These are phyloP conservation scores for Tulasnella sp. DNA, from an alignment of 768 basidiomycete species.

Conservation along the genomic window DNA sequence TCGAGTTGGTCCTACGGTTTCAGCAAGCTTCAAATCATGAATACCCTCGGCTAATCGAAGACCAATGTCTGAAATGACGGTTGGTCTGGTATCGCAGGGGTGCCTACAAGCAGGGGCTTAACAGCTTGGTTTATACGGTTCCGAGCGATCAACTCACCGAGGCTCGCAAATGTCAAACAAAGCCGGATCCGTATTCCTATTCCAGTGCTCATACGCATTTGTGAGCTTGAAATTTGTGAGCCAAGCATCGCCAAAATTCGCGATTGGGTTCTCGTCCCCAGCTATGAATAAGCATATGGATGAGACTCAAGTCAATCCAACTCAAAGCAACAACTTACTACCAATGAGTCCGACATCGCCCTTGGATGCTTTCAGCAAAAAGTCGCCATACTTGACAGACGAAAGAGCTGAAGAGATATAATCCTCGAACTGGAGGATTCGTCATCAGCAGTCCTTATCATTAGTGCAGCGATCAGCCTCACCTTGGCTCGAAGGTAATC, in stretches of 20 bases:
- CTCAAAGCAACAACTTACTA: slow-evolving; percentile 3
- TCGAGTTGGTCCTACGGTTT: slow-evolving; percentile 84
- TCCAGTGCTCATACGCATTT: slow-evolving; percentile 82
- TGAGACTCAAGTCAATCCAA: too few relatives aligned
- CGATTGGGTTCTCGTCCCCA: slow-evolving; percentile 43
- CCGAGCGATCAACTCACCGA: slow-evolving; percentile 36
- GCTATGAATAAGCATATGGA: slow-evolving; percentile 21
- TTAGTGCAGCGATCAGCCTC: slow-evolving; percentile 4
- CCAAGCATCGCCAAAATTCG: slow-evolving; percentile 84
- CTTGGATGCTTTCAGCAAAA: slow-evolving; percentile 53
- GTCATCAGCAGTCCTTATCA: not conserved
- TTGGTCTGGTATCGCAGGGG: slow-evolving; percentile 84
- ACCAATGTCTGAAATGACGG: slow-evolving; percentile 81
- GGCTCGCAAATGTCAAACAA: slow-evolving; percentile 95
- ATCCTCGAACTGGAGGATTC: slow-evolving; percentile 61
- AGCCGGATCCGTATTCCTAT: slow-evolving; percentile 76
- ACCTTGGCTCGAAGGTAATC: slow-evolving; percentile 87
- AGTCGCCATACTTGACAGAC: slow-evolving; percentile 82
- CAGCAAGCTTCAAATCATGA: slow-evolving; percentile 83
- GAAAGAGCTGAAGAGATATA: slow-evolving; percentile 82
- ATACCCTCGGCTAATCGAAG: slow-evolving; percentile 85
- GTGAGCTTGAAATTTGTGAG: slow-evolving; percentile 79
- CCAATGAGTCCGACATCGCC: slow-evolving; percentile 32
- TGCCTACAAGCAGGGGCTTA: slow-evolving; percentile 41
- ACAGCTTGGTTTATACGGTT: too few relatives aligned